These are phyloP conservation scores for Daldinia grandis DNA, from an alignment of 495 filamentous ascomycete species.

Conservation along the genomic window DNA sequence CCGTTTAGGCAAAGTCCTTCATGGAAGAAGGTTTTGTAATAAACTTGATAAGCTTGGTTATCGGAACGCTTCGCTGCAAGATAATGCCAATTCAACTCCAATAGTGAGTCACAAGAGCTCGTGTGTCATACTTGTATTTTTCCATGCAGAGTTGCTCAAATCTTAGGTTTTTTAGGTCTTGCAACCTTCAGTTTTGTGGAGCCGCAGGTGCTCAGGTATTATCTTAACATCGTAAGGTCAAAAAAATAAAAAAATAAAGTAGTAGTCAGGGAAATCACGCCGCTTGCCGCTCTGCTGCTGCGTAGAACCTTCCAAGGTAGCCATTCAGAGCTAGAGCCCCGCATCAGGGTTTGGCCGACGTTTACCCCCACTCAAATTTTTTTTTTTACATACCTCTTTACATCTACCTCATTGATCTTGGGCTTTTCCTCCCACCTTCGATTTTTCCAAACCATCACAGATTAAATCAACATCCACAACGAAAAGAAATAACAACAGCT, in stretches of 20 bases:
- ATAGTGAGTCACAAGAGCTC: constrained; percentile 24
- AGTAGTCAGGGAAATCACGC: constrained; percentile 2
- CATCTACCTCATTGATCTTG: constrained; percentile 27
- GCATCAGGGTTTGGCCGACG: constrained; percentile 43
- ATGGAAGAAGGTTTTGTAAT: constrained; percentile 6
- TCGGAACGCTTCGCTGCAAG: constrained; percentile 17
- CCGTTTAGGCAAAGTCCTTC: constrained; percentile 22
- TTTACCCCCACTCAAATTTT: constrained; percentile 50
- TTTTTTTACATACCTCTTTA: constrained; percentile 35
- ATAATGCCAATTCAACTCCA: constrained; percentile 10
- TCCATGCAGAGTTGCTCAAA: neutral
- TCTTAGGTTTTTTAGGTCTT: neutral
- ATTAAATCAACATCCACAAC: constrained; percentile 44
- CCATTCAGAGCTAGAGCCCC: constrained; percentile 24
- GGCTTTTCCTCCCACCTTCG: constrained; percentile 46
- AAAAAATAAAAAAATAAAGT: neutral
- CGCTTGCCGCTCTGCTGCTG: neutral
- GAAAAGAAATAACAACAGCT: constrained; percentile 33
- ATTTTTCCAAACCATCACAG: constrained; percentile 42
- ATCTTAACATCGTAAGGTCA: neutral
- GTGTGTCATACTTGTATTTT: neutral
- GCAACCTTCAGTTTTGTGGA: constrained; percentile 13
- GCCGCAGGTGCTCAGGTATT: neutral
- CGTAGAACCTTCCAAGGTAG: constrained; percentile 24
- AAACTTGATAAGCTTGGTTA: constrained; percentile 1